These are phyloP conservation scores for Podospora sp. DNA, from an alignment of 495 filamentous ascomycete genomes.

Conservation along the genomic window DNA sequence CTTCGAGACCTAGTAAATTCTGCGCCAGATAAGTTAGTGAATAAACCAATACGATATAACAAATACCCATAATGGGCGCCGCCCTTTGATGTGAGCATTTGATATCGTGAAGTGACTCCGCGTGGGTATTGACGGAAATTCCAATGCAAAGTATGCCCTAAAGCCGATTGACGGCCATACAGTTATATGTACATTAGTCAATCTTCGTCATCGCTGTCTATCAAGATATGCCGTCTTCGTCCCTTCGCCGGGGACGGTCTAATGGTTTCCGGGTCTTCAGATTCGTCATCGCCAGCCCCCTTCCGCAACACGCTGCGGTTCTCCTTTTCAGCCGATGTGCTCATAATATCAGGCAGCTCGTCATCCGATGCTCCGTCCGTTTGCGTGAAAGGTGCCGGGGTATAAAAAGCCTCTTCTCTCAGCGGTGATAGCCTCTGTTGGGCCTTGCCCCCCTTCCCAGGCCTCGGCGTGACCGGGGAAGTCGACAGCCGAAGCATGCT, in stretches of 20 bases:
- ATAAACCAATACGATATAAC: background rate
- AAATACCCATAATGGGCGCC: too few species aligned
- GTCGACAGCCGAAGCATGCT: constrained; percentile 29
- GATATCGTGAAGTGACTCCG: background rate
- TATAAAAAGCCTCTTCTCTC: background rate
- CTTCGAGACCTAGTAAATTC: too few species aligned
- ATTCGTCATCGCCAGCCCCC: background rate
- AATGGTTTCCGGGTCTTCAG: background rate
- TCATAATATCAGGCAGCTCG: constrained; percentile 2
- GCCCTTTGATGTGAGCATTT: background rate
- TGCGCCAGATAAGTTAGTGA: background rate
- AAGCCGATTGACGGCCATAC: background rate
- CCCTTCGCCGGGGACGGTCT: background rate
- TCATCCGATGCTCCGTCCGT: constrained; percentile 58
- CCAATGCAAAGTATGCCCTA: background rate
- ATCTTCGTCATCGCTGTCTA: constrained; percentile 9
- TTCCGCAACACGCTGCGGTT: background rate
- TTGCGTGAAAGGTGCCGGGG: constrained; percentile 53
- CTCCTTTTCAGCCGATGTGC: background rate
- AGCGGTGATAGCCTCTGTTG: background rate
- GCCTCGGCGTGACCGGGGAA: background rate
- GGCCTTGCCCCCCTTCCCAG: background rate
- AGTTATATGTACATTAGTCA: background rate
- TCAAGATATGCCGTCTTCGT: background rate
- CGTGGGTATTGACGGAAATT: background rate